A percentile compares a stretch with the other conserved stretches of the same genome.
Conservation (phyloP, 805 yeast species). For the Candida oleophila region DNA sequence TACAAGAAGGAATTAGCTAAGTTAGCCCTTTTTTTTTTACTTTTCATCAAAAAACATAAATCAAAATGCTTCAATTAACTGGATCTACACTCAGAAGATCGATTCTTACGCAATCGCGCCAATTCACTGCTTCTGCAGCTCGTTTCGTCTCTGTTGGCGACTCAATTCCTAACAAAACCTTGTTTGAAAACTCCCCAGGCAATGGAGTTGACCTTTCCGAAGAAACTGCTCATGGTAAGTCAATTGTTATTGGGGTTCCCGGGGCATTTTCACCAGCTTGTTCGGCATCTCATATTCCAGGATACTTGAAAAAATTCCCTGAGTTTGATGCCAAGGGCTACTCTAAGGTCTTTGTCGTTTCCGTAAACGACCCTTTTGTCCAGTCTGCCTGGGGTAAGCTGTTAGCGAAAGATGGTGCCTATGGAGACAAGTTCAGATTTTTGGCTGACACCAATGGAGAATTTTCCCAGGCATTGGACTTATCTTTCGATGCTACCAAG, state of each 20-base stretch:
- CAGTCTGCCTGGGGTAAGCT: slow-evolving; percentile 72
- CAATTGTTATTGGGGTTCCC: slow-evolving; percentile 41
- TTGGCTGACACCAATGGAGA: slow-evolving; percentile 81
- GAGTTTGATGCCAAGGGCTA: slow-evolving; percentile 68
- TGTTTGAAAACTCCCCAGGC: slow-evolving; percentile 66
- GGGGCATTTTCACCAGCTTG: slow-evolving; percentile 84
- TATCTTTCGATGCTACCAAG: slow-evolving; percentile 71
- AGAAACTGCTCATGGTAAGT: slow-evolving; percentile 33
- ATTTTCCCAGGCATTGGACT: slow-evolving; percentile 63
- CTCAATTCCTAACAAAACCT: slow-evolving; percentile 54
- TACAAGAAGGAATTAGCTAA: too few relatives aligned
- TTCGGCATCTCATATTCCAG: slow-evolving; percentile 70
- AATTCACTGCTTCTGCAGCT: slow-evolving; percentile 19
- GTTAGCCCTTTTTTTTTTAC: neutral
- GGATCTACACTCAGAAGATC: slow-evolving; percentile 1
- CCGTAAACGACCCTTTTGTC: slow-evolving; percentile 88
- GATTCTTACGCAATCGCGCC: slow-evolving; percentile 12
- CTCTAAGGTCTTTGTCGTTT: slow-evolving; percentile 58
- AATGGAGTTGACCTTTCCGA: slow-evolving; percentile 56
- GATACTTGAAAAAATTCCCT: slow-evolving; percentile 53
- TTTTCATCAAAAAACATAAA: neutral
- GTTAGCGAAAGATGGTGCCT: slow-evolving; percentile 15
- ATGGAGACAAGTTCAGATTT: slow-evolving; percentile 45
- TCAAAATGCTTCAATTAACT: slow-evolving; percentile 13
- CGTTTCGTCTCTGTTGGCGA: slow-evolving; percentile 54